These are phyloP conservation scores for Chimonanthus salicifolius DNA, from an alignment of 164 flowering plant genomes.

Conservation along the genomic window DNA sequence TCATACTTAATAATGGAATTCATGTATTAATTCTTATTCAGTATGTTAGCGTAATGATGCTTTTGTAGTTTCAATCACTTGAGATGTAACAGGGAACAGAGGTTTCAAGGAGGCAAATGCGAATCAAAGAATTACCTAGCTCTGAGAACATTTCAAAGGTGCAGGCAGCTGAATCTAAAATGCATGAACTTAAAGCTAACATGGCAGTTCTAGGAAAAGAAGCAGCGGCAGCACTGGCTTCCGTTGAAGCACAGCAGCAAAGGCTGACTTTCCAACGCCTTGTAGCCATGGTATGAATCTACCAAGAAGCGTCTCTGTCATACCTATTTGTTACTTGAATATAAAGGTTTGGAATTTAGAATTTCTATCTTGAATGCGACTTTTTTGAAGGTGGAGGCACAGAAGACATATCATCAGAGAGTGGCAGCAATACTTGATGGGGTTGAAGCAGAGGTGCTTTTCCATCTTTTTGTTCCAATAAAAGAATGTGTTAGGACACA, in stretches of 20 bases:
- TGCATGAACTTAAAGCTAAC: conserved; percentile 88
- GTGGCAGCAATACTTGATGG: conserved; percentile 75
- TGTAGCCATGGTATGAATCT: conserved; percentile 64
- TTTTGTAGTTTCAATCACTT: conserved; percentile 11
- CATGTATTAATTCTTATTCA: neutral
- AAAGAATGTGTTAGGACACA: neutral
- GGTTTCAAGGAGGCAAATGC: conserved; percentile 69
- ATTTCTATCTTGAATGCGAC: neutral
- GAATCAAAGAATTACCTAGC: conserved; percentile 63
- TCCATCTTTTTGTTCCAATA: neutral
- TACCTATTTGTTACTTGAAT: neutral
- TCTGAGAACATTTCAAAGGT: conserved; percentile 74
- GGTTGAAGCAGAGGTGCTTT: conserved; percentile 81
- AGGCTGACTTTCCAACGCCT: conserved; percentile 92
- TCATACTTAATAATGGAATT: no score
- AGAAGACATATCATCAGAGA: conserved; percentile 67
- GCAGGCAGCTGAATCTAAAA: conserved; percentile 74
- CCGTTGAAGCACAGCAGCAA: conserved; percentile 94
- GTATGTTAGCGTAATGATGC: conserved; percentile 6
- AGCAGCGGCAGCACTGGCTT: conserved; percentile 90
- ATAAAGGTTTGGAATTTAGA: neutral
- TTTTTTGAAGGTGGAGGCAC: conserved; percentile 77
- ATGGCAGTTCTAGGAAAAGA: conserved; percentile 98
- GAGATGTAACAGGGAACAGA: conserved; percentile 61
- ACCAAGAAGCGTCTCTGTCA: neutral